Evolutionary conservation across 441 rosid species (phyloP), one percentile per base, ranked within the genome.

Genomic region (Corymbia calophylla): DNA sequence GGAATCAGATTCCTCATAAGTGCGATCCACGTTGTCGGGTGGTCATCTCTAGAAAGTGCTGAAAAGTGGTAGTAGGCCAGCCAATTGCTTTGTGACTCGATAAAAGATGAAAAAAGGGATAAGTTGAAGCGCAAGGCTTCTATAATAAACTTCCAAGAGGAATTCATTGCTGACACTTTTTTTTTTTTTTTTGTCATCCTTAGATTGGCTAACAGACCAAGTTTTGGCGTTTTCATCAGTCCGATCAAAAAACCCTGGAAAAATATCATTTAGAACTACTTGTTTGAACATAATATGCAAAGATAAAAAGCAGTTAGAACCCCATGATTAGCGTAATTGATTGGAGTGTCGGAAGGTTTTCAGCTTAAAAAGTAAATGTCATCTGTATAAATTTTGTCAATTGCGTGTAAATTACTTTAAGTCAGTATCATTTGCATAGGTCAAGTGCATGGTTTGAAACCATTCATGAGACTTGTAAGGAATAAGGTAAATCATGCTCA

Each of bases 371-470:
- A 73, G 16, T 11, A 7, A 3, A 3, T 6, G 17, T 2, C 49
- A 0, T 11, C 1, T 2, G 16, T 19, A 21, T 2, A 21, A 2
- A 39, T 39, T 73, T 7, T 0, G 29, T 73, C 27, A 3, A 21
- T 2, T 2, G 29, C 4, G 8, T 73, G 8, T 25, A 23, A 39
- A 7, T 4, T 1, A 5, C n/a, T 11, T 73, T 21, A 21, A 25
- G 16, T 13, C 9, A 39, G 3, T 27, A 27, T 73, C 2, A 7
- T 13, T 7, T 2, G 7, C 27, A 6, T 10, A 14, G 48, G 82
- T 25, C 29, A 19, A 0, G 32, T 23, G 82, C 29, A 21, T 39
- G 27, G 48, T 19, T 44, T 12, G 8, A 6, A 35, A 35, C 3
- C 29, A 6, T 21, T 73, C 9, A 7, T 23, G 82, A 12, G 16